Evolutionary conservation across 768 basidiomycete genomes (phyloP).

Genomic region (Lyophyllum shimeji): DNA sequence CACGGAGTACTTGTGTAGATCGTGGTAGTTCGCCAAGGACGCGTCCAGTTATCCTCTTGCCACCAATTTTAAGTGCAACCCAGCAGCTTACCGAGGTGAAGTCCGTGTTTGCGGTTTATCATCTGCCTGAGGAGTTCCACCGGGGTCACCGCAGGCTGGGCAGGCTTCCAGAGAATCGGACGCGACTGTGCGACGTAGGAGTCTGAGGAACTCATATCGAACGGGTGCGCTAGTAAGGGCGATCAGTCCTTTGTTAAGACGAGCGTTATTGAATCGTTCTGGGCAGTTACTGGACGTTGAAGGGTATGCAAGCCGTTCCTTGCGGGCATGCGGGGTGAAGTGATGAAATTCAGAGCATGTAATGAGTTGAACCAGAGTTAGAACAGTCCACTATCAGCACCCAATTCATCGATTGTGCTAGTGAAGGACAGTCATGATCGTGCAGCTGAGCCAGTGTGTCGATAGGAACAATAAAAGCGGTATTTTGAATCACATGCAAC

Average conservation of each 20-base stretch:
- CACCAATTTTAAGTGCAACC: too few species aligned
- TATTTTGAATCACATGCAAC: too few species aligned
- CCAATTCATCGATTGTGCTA: too few species aligned
- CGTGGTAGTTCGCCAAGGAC: conserved; percentile 57
- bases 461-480: too few species aligned
- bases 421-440: too few species aligned
- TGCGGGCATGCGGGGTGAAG: conserved; percentile 5
- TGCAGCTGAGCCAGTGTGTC: too few species aligned
- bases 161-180: conserved; percentile 53
- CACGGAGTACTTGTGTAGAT: conserved; percentile 68
- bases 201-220: conserved; percentile 4
- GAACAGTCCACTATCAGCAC: too few species aligned
- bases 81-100: conserved; percentile 45
- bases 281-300: not conserved
- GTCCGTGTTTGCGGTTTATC: conserved; percentile 63
- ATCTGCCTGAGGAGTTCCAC: conserved; percentile 54
- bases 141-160: conserved; percentile 39
- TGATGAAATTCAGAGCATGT: too few species aligned
- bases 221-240: not conserved
- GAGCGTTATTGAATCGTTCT: not conserved
- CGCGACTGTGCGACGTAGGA: conserved; percentile 29
- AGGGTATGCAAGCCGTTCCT: not conserved
- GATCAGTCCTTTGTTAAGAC: not conserved
- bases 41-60: not conserved
- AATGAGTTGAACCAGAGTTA: too few species aligned